phyloP scores from a whole-genome alignment of 2,329 filamentous ascomycete genomes.

The Talaromyces rugulosus region DNA sequence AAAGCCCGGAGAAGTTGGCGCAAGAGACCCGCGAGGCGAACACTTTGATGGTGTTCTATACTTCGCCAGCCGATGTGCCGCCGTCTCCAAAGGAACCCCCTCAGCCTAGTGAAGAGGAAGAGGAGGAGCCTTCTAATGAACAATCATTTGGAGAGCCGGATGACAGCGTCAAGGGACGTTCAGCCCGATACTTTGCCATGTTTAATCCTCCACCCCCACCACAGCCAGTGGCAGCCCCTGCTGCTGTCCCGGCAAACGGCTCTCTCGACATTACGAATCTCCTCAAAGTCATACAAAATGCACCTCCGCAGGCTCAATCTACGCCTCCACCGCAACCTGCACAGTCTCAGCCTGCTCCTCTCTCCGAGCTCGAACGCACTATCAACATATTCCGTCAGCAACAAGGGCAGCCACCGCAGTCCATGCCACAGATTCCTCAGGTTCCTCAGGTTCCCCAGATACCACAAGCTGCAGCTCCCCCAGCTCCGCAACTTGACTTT shows the following conservation, averaged over 20 bases:
- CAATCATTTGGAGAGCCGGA: constrained; percentile 41
- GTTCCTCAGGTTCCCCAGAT: constrained; percentile 20
- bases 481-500: constrained; percentile 30
- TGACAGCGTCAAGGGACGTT: constrained; percentile 38
- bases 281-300: constrained; percentile 37
- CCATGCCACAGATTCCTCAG: constrained; percentile 24
- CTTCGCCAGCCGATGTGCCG: constrained; percentile 43
- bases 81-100: constrained; percentile 45
- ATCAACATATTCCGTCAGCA: constrained; percentile 37
- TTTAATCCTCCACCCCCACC: constrained; percentile 27
- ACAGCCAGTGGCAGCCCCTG: constrained; percentile 12
- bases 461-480: constrained; percentile 20
- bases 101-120: constrained; percentile 31
- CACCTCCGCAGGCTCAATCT: constrained; percentile 27
- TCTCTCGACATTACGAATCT: constrained; percentile 38
- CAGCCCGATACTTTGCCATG: constrained; percentile 38
- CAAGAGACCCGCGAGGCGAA: constrained; percentile 45
- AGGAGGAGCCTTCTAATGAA: constrained; percentile 32
- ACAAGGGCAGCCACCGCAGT: constrained; percentile 23
- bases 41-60: constrained; percentile 47
- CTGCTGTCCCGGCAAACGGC: constrained; percentile 14
- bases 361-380: constrained; percentile 30
- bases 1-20: constrained; percentile 38
- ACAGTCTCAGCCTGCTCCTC: constrained; percentile 22
- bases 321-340: constrained; percentile 25